These are phyloP conservation scores for Amanita exitialis DNA, from an alignment of 768 basidiomycete species.

Conservation along the genomic window DNA sequence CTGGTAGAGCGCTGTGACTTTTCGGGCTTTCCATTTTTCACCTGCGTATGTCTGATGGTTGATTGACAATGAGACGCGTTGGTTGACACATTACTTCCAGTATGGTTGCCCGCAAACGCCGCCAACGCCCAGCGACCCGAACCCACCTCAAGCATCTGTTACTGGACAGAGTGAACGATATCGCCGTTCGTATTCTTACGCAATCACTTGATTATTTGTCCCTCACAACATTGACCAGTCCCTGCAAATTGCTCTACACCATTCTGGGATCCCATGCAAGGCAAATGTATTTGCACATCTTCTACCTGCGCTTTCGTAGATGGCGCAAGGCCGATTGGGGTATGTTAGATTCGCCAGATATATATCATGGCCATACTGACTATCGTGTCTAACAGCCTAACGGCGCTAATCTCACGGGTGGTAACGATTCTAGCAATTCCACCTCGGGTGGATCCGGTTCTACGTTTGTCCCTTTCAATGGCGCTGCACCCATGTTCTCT, in stretches of 20 bases:
- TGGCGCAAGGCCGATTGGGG: slow-evolving; percentile 53
- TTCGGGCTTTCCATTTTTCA: slow-evolving; percentile 69
- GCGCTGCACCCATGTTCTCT: slow-evolving; percentile 18
- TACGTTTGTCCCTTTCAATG: slow-evolving; percentile 43
- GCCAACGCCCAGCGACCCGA: slow-evolving; percentile 51
- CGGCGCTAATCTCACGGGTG: slow-evolving; percentile 60
- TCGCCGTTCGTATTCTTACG: slow-evolving; percentile 34
- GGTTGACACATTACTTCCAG: slow-evolving; percentile 21
- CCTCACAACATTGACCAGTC: slow-evolving; percentile 25
- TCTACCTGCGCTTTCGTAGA: slow-evolving; percentile 53
- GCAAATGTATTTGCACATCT: slow-evolving; percentile 52
- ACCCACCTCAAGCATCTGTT: slow-evolving; percentile 48
- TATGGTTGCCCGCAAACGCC: slow-evolving; percentile 59
- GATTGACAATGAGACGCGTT: background rate
- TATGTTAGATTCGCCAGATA: slow-evolving; percentile 21
- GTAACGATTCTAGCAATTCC: slow-evolving; percentile 33
- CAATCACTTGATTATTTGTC: background rate
- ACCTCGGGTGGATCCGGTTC: slow-evolving; percentile 14
- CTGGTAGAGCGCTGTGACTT: slow-evolving; percentile 54
- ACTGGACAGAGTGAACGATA: slow-evolving; percentile 36
- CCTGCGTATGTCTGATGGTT: slow-evolving; percentile 43
- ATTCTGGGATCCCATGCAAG: slow-evolving; percentile 72
- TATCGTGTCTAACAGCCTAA: slow-evolving; percentile 35
- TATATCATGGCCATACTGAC: background rate
- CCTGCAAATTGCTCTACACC: slow-evolving; percentile 65